Evolutionary conservation across 192 early-diverging fungal genomes (phyloP).

Genomic region (Backusella luteola): DNA sequence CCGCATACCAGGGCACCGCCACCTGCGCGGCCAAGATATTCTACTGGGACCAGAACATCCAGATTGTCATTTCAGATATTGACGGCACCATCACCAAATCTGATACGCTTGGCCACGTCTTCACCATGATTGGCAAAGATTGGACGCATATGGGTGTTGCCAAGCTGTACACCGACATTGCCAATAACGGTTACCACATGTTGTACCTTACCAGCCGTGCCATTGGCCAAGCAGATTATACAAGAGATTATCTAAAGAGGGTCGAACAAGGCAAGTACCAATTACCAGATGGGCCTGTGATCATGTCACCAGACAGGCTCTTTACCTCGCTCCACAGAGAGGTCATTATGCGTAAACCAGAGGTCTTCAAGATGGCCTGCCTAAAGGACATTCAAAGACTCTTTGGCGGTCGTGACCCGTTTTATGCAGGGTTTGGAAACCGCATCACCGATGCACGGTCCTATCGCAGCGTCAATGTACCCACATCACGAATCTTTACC

Average conservation of each 20-base stretch:
- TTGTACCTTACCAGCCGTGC: constrained; percentile 94
- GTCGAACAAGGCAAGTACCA: constrained; percentile 87
- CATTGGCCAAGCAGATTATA: constrained; percentile 90
- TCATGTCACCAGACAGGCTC: constrained; percentile 93
- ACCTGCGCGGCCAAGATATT: constrained; percentile 87
- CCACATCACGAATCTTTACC: constrained; percentile 92
- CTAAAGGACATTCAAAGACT: constrained; percentile 86
- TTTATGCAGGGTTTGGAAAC: constrained; percentile 97
- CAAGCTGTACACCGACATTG: constrained; percentile 93
- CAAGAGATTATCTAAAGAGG: constrained; percentile 86
- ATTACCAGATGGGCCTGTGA: constrained; percentile 91
- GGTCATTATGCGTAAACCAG: constrained; percentile 91
- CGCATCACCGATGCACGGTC: constrained; percentile 88
- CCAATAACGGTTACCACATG: constrained; percentile 92
- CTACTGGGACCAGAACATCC: constrained; percentile 77
- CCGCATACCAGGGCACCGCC: constrained; percentile 72
- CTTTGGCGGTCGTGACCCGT: constrained; percentile 81
- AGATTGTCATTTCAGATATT: constrained; percentile 96
- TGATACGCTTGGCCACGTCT: constrained; percentile 93
- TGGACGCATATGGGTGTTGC: constrained; percentile 99
- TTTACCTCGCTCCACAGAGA: constrained; percentile 92
- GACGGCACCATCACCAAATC: constrained; percentile 99
- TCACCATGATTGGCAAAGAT: constrained; percentile 96
- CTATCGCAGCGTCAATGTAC: constrained; percentile 91
- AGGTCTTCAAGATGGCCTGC: constrained; percentile 97